Percentiles rank a stretch among this genome's conserved stretches.
These are phyloP conservation scores for Scheffersomyces quercinus DNA, from an alignment of 1,139 yeast species.

Conservation along the genomic window DNA sequence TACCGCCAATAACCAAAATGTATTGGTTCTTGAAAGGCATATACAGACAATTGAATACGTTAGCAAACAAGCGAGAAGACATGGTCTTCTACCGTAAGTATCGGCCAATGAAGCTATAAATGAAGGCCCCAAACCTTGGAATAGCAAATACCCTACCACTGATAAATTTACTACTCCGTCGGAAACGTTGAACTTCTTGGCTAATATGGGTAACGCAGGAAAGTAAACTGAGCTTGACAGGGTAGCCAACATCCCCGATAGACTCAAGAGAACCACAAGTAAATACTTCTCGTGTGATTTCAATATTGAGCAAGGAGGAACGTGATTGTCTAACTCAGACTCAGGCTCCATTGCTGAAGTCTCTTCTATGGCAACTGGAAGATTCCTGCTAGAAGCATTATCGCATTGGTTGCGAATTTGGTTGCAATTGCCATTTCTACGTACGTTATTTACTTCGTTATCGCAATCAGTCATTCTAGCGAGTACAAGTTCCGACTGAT, in stretches of 20 bases:
- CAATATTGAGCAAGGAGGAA: constrained; percentile 14
- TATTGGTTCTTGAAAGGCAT: constrained; percentile 24
- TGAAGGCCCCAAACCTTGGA: constrained; percentile 55
- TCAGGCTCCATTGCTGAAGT: no score
- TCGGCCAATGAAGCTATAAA: constrained; percentile 54
- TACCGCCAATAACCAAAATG: constrained; percentile 33
- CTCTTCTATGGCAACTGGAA: no score
- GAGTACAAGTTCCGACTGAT: no score
- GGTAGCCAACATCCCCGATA: constrained; percentile 56
- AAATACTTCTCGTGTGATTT: constrained; percentile 17
- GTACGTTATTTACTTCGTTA: no score
- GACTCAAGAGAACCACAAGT: constrained; percentile 22
- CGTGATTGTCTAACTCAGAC: no score
- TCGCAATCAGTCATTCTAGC: no score
- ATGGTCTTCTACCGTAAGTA: constrained; percentile 65
- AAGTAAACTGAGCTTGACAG: constrained; percentile 69
- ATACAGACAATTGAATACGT: constrained; percentile 21
- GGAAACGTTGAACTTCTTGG: constrained; percentile 50
- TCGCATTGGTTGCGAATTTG: no score
- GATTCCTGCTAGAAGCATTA: no score
- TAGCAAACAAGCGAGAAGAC: constrained; percentile 13
- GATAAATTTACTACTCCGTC: constrained; percentile 62
- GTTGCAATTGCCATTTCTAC: no score
- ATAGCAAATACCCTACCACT: constrained; percentile 67
- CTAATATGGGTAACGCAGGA: constrained; percentile 64